These are phyloP conservation scores for Deuterostichococcus epilithicus DNA, from an alignment of 139 green algal genomes.

Conservation along the genomic window DNA sequence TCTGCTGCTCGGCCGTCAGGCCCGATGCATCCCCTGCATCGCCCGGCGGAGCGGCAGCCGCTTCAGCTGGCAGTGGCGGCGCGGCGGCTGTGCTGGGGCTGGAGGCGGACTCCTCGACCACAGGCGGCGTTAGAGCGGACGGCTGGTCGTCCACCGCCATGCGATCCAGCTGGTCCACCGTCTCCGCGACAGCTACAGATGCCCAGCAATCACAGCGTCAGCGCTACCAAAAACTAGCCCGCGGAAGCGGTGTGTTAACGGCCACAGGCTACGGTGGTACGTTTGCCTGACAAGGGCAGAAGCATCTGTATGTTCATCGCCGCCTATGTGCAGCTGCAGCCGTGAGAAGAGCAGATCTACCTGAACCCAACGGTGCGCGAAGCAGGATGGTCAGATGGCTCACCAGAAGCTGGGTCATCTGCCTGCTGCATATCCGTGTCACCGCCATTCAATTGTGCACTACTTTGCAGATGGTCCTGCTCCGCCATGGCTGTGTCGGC, in stretches of 20 bases:
- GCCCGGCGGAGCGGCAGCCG: too few relatives aligned
- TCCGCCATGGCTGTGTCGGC: not conserved
- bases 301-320: too few relatives aligned
- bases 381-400: not conserved
- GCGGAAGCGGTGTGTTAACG: too few relatives aligned
- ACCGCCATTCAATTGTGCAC: not conserved
- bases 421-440: not conserved
- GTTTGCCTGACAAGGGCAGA: too few relatives aligned
- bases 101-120: not conserved
- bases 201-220: too few relatives aligned
- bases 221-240: too few relatives aligned
- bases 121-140: not conserved
- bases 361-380: too few relatives aligned
- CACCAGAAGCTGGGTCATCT: not conserved
- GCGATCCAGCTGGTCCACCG: not conserved
- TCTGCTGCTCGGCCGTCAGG: not conserved
- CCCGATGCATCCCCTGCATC: not conserved
- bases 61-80: too few relatives aligned
- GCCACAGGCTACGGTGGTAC: too few relatives aligned
- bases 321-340: too few relatives aligned
- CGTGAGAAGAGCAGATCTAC: too few relatives aligned
- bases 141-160: slow-evolving; percentile 1
- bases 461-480: not conserved
- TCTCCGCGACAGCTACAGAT: too few relatives aligned
- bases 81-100: not conserved